phyloP scores from a whole-genome alignment of 2,329 filamentous ascomycete species.

The Capronia americana region DNA sequence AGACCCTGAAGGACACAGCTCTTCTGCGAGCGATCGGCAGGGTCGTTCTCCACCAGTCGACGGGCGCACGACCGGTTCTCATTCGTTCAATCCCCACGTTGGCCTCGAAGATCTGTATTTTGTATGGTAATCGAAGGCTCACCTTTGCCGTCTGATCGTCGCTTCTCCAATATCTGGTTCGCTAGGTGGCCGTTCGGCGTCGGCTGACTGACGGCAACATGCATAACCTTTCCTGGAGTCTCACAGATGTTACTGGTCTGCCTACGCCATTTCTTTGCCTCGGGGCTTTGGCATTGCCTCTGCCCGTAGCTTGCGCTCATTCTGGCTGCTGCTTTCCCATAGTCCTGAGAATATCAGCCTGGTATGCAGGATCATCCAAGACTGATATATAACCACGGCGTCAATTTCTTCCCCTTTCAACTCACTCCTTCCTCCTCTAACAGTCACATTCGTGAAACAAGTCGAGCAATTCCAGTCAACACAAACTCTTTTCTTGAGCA shows the following conservation, averaged over 20 bases:
- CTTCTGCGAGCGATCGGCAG: slow-evolving; percentile 29
- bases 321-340: neutral
- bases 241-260: slow-evolving; percentile 15
- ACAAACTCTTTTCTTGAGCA: neutral
- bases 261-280: slow-evolving; percentile 19
- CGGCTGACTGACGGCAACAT: slow-evolving; percentile 29
- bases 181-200: slow-evolving; percentile 14
- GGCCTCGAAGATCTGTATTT: slow-evolving; percentile 26
- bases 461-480: neutral
- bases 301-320: slow-evolving; percentile 9
- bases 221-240: slow-evolving; percentile 22
- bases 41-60: slow-evolving; percentile 25
- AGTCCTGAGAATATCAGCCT: slow-evolving; percentile 12
- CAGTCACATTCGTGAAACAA: neutral
- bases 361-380: slow-evolving; percentile 1
- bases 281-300: slow-evolving; percentile 3
- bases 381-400: slow-evolving; percentile 21
- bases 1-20: slow-evolving; percentile 26
- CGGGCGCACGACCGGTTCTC: neutral
- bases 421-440: neutral
- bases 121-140: slow-evolving; percentile 29
- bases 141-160: slow-evolving; percentile 30
- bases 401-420: neutral
- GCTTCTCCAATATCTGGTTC: slow-evolving; percentile 20
- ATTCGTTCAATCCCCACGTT: slow-evolving; percentile 26